phyloP scores from a whole-genome alignment of 257 asterid species.

The Prunella vulgaris region DNA sequence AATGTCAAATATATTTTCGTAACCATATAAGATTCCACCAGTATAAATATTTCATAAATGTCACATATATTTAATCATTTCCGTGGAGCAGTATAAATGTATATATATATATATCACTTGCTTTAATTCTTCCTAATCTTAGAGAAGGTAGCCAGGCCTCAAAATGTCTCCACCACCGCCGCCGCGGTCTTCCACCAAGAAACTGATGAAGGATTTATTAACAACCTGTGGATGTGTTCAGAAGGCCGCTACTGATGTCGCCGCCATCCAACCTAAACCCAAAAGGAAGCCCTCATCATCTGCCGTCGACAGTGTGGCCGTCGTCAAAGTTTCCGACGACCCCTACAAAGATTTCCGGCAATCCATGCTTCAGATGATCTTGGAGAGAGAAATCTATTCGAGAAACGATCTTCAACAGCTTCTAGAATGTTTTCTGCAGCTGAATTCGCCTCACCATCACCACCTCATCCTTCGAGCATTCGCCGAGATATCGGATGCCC shows the following conservation, averaged over 20 bases:
- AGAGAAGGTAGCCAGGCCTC: no score
- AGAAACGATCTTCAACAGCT: conserved; percentile 59
- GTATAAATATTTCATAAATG: no score
- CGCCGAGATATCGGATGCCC: conserved; percentile 54
- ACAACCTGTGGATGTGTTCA: conserved; percentile 48
- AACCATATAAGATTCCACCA: no score
- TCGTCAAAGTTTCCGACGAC: conserved; percentile 62
- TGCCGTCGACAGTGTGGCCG: conserved; percentile 28
- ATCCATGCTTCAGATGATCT: conserved; percentile 79
- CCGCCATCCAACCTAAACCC: conserved; percentile 30
- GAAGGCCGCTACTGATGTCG: conserved; percentile 36
- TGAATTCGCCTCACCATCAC: conserved; percentile 59
- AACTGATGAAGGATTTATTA: conserved; percentile 40
- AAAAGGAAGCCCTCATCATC: neutral
- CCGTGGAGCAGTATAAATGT: no score
- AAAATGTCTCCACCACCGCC: no score
- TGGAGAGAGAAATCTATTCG: conserved; percentile 48
- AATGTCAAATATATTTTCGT: no score
- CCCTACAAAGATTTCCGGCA: conserved; percentile 68
- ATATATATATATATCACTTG: no score
- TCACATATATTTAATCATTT: no score
- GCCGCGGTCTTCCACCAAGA: conserved; percentile 36
- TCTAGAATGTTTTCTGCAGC: conserved; percentile 48
- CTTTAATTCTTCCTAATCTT: no score
- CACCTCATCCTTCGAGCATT: conserved; percentile 53